A percentile compares a stretch with the other conserved stretches of the same genome.
Conservation (phyloP, 345 rosid species). For the Trapa incisa region DNA sequence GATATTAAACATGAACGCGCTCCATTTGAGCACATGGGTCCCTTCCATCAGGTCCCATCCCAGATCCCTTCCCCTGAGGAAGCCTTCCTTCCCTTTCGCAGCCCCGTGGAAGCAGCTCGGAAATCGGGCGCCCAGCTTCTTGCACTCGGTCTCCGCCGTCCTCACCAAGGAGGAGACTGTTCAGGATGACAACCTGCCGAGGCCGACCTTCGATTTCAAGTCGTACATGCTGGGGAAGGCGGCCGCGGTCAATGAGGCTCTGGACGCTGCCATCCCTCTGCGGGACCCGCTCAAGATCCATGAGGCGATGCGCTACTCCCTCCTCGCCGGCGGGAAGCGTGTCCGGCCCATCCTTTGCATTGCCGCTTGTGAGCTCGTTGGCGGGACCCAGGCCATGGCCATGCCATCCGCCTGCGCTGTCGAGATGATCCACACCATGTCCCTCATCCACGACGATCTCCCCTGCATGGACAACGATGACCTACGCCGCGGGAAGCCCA, state of each 20-base stretch:
- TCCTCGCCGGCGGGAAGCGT: slow-evolving; percentile 79
- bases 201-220: slow-evolving; percentile 57
- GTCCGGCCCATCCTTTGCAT: slow-evolving; percentile 73
- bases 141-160: slow-evolving; percentile 30
- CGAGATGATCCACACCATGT: slow-evolving; percentile 95
- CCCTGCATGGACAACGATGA: slow-evolving; percentile 97
- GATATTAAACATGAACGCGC: slow-evolving; percentile 32
- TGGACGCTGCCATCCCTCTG: slow-evolving; percentile 50
- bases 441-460: slow-evolving; percentile 82
- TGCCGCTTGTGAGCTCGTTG: slow-evolving; percentile 84
- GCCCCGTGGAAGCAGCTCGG: neutral
- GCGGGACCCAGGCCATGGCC: slow-evolving; percentile 47
- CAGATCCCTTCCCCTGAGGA: slow-evolving; percentile 6
- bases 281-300: slow-evolving; percentile 68
- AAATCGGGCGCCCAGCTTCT: slow-evolving; percentile 4
- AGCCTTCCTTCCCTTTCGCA: neutral
- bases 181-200: slow-evolving; percentile 20
- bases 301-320: slow-evolving; percentile 89
- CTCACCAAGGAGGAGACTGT: slow-evolving; percentile 34
- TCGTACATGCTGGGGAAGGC: slow-evolving; percentile 59
- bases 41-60: slow-evolving; percentile 33
- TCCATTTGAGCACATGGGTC: slow-evolving; percentile 36
- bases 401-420: slow-evolving; percentile 89
- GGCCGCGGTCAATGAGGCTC: slow-evolving; percentile 46
- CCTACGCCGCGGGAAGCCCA: slow-evolving; percentile 88